Conservation (phyloP, 768 basidiomycete species). For the Mycena floridula region DNA sequence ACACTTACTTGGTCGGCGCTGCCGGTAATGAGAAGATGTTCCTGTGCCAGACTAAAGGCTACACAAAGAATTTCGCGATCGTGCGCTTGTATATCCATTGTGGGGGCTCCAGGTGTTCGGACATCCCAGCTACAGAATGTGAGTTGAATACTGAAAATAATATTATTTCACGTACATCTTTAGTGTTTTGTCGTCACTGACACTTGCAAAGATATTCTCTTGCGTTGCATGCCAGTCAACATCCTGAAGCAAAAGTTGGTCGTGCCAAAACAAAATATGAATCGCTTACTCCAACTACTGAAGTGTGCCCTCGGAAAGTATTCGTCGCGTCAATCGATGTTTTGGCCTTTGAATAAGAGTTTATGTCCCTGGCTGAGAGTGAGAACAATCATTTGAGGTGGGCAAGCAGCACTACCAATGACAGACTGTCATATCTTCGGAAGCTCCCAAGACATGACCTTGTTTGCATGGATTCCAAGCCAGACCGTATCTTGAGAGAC, state of each 20-base stretch:
- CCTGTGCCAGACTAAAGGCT: slow-evolving; percentile 79
- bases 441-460: slow-evolving; percentile 86
- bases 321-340: slow-evolving; percentile 77
- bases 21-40: slow-evolving; percentile 81
- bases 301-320: slow-evolving; percentile 83
- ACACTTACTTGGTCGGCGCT: slow-evolving; percentile 83
- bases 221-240: slow-evolving; percentile 90
- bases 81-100: slow-evolving; percentile 75
- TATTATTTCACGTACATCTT: slow-evolving; percentile 62
- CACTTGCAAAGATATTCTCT: slow-evolving; percentile 87
- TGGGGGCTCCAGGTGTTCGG: slow-evolving; percentile 63
- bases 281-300: slow-evolving; percentile 79
- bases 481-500: slow-evolving; percentile 69
- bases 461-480: slow-evolving; percentile 84
- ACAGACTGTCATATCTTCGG: slow-evolving; percentile 94
- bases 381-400: slow-evolving; percentile 3
- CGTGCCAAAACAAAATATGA: not conserved
- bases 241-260: slow-evolving; percentile 63
- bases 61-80: slow-evolving; percentile 88
- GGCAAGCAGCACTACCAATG: slow-evolving; percentile 58
- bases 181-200: slow-evolving; percentile 92
- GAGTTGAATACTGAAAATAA: not conserved
- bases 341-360: slow-evolving; percentile 77
- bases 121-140: slow-evolving; percentile 79
- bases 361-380: slow-evolving; percentile 71